Base-by-base conservation (phyloP, 306 rosid species). In the Trichosanthes truncata region DNA sequence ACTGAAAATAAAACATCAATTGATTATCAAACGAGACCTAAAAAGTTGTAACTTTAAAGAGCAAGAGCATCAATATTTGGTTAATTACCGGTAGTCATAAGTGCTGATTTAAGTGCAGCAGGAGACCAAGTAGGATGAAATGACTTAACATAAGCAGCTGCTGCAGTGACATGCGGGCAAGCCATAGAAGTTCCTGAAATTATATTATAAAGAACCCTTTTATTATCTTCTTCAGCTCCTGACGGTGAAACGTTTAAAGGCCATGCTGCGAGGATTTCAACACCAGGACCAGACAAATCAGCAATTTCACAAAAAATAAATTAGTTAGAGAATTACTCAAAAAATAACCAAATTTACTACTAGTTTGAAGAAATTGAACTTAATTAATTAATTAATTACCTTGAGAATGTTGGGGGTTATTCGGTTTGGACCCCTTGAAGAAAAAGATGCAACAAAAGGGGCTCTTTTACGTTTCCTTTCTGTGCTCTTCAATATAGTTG, bases 91-190 rank as follows among this genome's bases (percentile, higher is more conserved):
- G 88, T 82, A 2, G 80, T 85, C 85, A 82, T 82, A 5, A 84
- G 55, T 15, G 89, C 78, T 0, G 89, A 86, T 69, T 74, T 80
- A 23, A 86, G 76, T 11, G 88, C 84, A 0, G 85, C 33, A 3
- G 86, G 85, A 33, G 89, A 86, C 87, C 87, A 84, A 40, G 79
- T 46, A 4, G 82, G 85, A 57, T 82, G 81, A 26, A 84, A 79
- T 0, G 82, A 21, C 40, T 86, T 86, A 29, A 84, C 82, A 53
- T 86, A 83, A 9, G 84, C 86, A 21, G 83, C 89, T 7, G 43
- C 85, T 9, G 85, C 82, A 13, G 85, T 60, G 35, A 18, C 80
- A 25, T 86, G 87, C 1, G 83, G 89, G 23, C 80, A 78, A 80
- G 86, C 15, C 85, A 84, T 82, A 46, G 88, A 85, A 21, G 86